Evolutionary conservation across 352 stramenopile species (phyloP).

Genomic region (Globisporangium splendens): DNA sequence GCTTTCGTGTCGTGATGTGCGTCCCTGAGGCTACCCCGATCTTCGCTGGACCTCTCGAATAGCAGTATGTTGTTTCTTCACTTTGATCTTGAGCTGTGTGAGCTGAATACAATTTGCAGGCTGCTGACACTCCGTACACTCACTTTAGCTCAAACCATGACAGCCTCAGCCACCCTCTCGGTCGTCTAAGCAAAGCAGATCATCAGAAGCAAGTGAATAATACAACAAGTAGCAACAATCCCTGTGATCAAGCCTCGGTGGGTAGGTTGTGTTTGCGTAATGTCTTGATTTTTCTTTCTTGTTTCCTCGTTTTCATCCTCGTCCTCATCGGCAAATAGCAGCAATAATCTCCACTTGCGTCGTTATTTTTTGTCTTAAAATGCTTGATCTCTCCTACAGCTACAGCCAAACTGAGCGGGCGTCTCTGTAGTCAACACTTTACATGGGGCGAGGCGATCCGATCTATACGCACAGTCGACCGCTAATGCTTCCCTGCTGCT

Average conservation of each 20-base stretch:
- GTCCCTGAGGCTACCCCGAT: too few relatives aligned
- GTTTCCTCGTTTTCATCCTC: not conserved
- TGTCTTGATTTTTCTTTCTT: not conserved
- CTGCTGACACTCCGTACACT: too few relatives aligned
- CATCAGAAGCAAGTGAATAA: not conserved
- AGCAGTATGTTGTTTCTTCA: too few relatives aligned
- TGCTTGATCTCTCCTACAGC: not conserved
- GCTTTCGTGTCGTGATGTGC: too few relatives aligned
- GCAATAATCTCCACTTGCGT: not conserved
- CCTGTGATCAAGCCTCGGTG: not conserved
- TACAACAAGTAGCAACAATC: not conserved
- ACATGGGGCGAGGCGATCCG: not conserved
- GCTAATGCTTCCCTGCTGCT: slow-evolving; percentile 10
- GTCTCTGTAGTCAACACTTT: not conserved
- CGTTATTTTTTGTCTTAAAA: slow-evolving; percentile 3
- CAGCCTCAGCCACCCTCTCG: not conserved
- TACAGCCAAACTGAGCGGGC: not conserved
- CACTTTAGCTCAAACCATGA: too few relatives aligned
- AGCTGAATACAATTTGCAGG: too few relatives aligned
- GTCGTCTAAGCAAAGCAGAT: not conserved
- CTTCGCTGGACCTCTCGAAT: too few relatives aligned
- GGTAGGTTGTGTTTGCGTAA: not conserved
- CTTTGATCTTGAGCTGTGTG: too few relatives aligned
- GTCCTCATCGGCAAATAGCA: not conserved
- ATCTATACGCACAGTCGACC: not conserved